phyloP scores from a whole-genome alignment of 352 stramenopile genomes.

The Globisporangium emineosum region DNA sequence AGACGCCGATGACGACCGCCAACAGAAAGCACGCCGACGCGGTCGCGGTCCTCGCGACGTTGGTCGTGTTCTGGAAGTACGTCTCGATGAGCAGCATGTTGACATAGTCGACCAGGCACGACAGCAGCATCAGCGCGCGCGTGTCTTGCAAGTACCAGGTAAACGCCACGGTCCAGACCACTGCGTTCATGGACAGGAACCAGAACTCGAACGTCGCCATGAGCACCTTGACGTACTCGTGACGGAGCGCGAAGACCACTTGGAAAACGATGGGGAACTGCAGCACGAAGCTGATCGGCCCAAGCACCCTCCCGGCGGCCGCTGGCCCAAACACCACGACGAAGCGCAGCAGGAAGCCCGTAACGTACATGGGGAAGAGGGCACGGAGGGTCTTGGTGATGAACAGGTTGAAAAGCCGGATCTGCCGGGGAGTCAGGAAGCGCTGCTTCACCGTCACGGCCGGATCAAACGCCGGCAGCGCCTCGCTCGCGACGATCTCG shows the following conservation, averaged over 20 bases:
- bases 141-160: constrained; percentile 9
- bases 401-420: constrained; percentile 2
- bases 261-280: constrained; percentile 9
- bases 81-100: constrained; percentile 18
- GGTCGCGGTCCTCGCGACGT: neutral
- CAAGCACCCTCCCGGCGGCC: neutral
- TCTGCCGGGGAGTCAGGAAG: neutral
- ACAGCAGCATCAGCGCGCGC: constrained; percentile 4
- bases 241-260: constrained; percentile 13
- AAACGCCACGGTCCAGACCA: constrained; percentile 10
- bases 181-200: constrained; percentile 7
- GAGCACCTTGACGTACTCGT: constrained; percentile 15
- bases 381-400: neutral
- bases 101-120: constrained; percentile 16
- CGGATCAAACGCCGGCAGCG: constrained; percentile 4
- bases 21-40: constrained; percentile 6
- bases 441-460: constrained; percentile 7
- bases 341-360: constrained; percentile 7
- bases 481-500: constrained; percentile 10
- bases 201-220: constrained; percentile 16
- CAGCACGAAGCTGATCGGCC: constrained; percentile 5
- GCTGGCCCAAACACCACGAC: constrained; percentile 6
- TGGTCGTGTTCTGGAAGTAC: constrained; percentile 15
- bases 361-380: constrained; percentile 8
- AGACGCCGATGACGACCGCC: constrained; percentile 3